These are phyloP conservation scores for Cucurbita argyrosperma DNA, from an alignment of 306 rosid species.

Conservation along the genomic window DNA sequence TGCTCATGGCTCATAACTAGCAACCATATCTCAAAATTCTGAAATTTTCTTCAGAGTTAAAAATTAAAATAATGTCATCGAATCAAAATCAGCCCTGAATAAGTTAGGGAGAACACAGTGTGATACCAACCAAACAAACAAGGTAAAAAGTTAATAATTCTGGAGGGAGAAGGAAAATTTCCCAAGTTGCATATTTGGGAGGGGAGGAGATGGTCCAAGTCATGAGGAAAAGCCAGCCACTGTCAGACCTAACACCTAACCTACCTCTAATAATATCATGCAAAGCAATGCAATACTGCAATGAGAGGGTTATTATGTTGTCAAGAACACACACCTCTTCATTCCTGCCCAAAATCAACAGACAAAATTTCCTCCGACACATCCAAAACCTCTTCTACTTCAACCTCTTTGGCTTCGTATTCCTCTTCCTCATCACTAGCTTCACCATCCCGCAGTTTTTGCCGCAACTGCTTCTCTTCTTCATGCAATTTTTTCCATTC, in stretches of 20 bases:
- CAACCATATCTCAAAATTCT: too few relatives aligned
- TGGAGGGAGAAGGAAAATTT: neutral
- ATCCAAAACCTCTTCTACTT: conserved; percentile 55
- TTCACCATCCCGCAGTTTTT: conserved; percentile 67
- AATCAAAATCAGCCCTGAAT: too few relatives aligned
- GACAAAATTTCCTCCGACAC: conserved; percentile 45
- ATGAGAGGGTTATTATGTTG: neutral
- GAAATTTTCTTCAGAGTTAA: too few relatives aligned
- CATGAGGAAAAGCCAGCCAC: neutral
- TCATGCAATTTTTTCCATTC: conserved; percentile 68
- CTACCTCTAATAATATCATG: neutral
- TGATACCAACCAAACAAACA: neutral
- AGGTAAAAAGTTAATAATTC: neutral
- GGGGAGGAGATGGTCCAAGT: too few relatives aligned
- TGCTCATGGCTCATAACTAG: too few relatives aligned
- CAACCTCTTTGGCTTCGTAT: conserved; percentile 77
- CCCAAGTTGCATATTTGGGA: too few relatives aligned
- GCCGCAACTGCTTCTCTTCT: conserved; percentile 25
- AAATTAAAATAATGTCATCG: too few relatives aligned
- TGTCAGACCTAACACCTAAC: neutral
- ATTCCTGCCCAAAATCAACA: conserved; percentile 19
- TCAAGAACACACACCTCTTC: neutral
- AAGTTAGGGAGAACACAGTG: neutral
- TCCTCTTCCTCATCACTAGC: conserved; percentile 92
- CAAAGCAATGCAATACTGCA: neutral